These are phyloP conservation scores for Meredithiella fracta DNA, from an alignment of 2,329 filamentous ascomycete species.

Conservation along the genomic window DNA sequence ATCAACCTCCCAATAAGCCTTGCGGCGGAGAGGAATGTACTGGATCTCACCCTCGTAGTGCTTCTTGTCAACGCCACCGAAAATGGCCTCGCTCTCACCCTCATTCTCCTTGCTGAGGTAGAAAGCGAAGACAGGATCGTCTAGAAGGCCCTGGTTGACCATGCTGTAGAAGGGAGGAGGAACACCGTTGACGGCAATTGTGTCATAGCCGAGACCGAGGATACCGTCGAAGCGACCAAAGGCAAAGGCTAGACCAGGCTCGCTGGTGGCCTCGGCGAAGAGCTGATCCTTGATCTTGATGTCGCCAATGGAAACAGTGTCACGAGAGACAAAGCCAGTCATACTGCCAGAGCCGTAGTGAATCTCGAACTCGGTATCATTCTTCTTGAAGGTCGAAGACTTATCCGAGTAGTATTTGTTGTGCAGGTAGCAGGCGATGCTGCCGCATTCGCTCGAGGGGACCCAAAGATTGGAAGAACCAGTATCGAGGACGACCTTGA, in stretches of 20 bases:
- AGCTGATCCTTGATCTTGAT: slow-evolving; percentile 75
- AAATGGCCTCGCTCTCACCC: slow-evolving; percentile 69
- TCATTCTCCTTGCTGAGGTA: slow-evolving; percentile 60
- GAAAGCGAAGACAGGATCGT: slow-evolving; percentile 90
- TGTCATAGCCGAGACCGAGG: slow-evolving; percentile 82
- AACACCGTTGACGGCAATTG: slow-evolving; percentile 92
- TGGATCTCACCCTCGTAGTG: slow-evolving; percentile 75
- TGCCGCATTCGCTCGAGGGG: slow-evolving; percentile 73
- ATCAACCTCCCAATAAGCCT: slow-evolving; percentile 99
- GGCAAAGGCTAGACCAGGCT: slow-evolving; percentile 92
- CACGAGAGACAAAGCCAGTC: slow-evolving; percentile 83
- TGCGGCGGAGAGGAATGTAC: slow-evolving; percentile 87
- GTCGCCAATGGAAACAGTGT: slow-evolving; percentile 75
- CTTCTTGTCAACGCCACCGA: slow-evolving; percentile 71
- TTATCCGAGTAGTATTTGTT: slow-evolving; percentile 83
- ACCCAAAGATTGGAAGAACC: slow-evolving; percentile 99
- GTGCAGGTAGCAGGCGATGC: slow-evolving; percentile 97
- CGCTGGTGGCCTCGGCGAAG: slow-evolving; percentile 89
- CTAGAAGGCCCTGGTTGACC: slow-evolving; percentile 74
- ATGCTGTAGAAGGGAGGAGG: slow-evolving; percentile 94
- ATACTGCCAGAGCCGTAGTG: slow-evolving; percentile 88
- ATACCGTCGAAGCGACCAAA: slow-evolving; percentile 97
- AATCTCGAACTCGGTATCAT: slow-evolving; percentile 84
- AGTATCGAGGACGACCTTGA: slow-evolving; percentile 98
- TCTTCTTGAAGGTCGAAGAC: slow-evolving; percentile 85